These are phyloP conservation scores for Cymbopogon citratus DNA, from an alignment of 176 grass and related monocot genomes.

Conservation along the genomic window DNA sequence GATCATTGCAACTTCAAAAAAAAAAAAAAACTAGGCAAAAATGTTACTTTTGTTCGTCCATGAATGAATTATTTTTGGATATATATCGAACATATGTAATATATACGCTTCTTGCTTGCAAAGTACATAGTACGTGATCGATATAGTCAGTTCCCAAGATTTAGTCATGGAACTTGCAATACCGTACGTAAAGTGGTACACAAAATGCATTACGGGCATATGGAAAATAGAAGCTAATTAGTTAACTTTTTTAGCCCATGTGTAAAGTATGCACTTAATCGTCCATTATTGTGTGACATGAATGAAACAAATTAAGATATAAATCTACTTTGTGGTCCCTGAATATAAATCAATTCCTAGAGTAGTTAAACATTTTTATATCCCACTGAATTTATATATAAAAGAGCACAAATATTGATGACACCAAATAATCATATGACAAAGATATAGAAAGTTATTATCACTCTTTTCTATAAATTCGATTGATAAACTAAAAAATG, in stretches of 20 bases:
- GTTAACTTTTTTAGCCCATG: not conserved
- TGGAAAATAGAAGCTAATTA: not conserved
- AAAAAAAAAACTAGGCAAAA: not conserved
- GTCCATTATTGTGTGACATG: not conserved
- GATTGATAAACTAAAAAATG: too few relatives aligned
- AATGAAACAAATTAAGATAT: too few relatives aligned
- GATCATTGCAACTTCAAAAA: not conserved
- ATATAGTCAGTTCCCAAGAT: not conserved
- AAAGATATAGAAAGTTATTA: too few relatives aligned
- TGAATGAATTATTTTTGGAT: not conserved
- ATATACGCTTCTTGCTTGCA: slow-evolving; percentile 16
- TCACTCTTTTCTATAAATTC: too few relatives aligned
- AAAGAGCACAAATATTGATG: too few relatives aligned
- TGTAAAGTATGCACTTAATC: not conserved
- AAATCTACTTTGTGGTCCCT: too few relatives aligned
- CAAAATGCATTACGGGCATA: not conserved
- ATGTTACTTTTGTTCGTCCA: not conserved
- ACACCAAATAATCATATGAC: too few relatives aligned
- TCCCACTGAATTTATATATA: too few relatives aligned
- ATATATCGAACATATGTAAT: not conserved
- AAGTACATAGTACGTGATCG: too few relatives aligned
- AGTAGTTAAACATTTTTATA: too few relatives aligned
- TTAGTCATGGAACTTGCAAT: not conserved
- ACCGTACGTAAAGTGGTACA: not conserved
- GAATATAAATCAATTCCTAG: too few relatives aligned